Base-by-base conservation (phyloP, 495 filamentous ascomycete species). In the Xanthoparmelia taractica region DNA sequence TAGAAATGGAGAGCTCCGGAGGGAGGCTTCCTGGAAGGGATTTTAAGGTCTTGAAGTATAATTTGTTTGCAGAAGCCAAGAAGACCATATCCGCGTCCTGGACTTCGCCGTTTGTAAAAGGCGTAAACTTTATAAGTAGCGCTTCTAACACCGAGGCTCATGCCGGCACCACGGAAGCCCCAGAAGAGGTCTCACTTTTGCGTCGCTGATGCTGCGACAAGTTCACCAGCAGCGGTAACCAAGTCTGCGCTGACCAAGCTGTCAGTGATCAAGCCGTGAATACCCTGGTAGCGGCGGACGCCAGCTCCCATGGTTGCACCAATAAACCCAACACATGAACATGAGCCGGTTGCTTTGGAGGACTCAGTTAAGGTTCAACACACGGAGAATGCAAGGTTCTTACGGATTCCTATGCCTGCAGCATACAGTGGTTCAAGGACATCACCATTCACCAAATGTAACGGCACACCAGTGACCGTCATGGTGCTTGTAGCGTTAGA, bases 111-210 rank as follows among this genome's bases (percentile, higher is more conserved):
- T 63, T 76, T 74, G 15, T 59, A 65, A 6, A 36, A 18, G 57
- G 71, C 62, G 4, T 74, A 65, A 0, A 75, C 63, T 41, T 72
- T 68, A 61, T 73, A 76, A 0, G 69, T 77, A 4, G 73, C 73
- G 27, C 65, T 66, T 1, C 73, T 77, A 38, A 83, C 68, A 17
- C 82, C 82, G 59, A 82, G 81, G 58, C 79, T 80, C 23, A 69
- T 66, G 12, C 81, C 82, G 8, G 80, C 81, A 11, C 81, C 81
- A 34, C 77, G 76, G 40, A 84, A 52, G 2, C 78, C 81, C 67
- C 77, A 87, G 67, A 81, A 84, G 8, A 84, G 73, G 38, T 83
- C 79, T 0, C 72, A 23, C 58, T 82, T 73, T 43, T 71, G 45
- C 2, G 25, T 67, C 8, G 58, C 48, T 2, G 75, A 77, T 38